Conservation (phyloP, 163 green algal species). For the Scenedesmus sp. region DNA sequence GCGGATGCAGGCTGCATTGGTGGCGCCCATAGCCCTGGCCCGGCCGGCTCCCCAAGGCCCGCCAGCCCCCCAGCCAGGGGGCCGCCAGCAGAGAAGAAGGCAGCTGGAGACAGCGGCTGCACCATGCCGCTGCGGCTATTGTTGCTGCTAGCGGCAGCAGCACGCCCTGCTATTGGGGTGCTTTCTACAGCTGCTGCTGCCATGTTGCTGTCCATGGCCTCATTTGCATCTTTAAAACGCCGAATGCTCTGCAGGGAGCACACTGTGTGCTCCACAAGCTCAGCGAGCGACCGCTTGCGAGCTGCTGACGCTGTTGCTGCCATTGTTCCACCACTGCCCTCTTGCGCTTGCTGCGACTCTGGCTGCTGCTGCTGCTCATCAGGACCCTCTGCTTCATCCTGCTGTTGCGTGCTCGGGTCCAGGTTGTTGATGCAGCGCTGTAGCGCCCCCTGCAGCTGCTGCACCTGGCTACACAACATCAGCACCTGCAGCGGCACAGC, state of each 20-base stretch:
- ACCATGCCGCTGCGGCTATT: neutral
- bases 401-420: no score
- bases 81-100: neutral
- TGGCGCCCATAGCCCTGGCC: neutral
- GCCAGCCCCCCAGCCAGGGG: neutral
- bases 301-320: neutral
- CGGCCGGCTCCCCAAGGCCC: neutral
- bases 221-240: neutral
- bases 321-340: neutral
- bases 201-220: neutral
- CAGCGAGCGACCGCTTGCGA: neutral
- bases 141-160: neutral
- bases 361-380: neutral
- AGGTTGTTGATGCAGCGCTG: no score
- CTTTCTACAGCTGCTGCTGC: neutral
- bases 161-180: neutral
- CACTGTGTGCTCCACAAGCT: neutral
- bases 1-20: no score
- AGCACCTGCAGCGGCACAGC: constrained; percentile 28
- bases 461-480: constrained; percentile 5
- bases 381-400: neutral
- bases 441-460: constrained; percentile 6
- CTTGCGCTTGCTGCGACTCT: neutral
- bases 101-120: neutral
- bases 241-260: neutral